phyloP scores from a whole-genome alignment of 176 grass and related monocot genomes.

The Chloris gayana region DNA sequence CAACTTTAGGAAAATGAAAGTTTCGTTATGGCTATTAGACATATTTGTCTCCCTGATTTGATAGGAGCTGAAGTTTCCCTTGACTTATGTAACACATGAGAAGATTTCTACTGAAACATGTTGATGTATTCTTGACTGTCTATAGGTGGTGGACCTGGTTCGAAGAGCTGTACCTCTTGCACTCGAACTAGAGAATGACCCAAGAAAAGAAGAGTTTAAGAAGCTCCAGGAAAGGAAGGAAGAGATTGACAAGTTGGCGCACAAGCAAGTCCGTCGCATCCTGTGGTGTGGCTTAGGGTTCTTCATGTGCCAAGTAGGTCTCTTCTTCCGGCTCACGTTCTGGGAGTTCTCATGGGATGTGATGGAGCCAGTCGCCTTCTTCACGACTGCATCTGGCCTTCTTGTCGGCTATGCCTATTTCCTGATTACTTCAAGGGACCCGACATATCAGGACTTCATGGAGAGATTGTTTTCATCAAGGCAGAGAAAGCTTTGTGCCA shows the following conservation, averaged over 20 bases:
- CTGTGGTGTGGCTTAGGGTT: conserved; percentile 64
- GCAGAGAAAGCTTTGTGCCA: conserved; percentile 44
- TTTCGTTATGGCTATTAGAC: background rate
- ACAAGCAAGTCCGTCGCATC: conserved; percentile 65
- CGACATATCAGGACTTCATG: conserved; percentile 60
- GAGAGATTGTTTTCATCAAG: conserved; percentile 56
- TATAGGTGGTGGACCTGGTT: conserved; percentile 66
- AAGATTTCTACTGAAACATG: background rate
- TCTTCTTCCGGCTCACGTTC: conserved; percentile 70
- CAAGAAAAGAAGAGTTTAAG: conserved; percentile 49
- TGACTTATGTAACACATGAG: background rate
- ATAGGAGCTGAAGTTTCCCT: background rate
- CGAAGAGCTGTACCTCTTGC: conserved; percentile 62
- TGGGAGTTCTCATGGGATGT: conserved; percentile 78
- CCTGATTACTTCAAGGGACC: conserved; percentile 69
- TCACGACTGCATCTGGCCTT: conserved; percentile 50
- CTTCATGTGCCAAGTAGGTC: conserved; percentile 41
- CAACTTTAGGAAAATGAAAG: background rate
- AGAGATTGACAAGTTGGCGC: conserved; percentile 57
- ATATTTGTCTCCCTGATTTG: background rate
- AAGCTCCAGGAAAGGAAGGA: conserved; percentile 62
- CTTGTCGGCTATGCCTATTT: conserved; percentile 64
- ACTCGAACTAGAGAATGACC: conserved; percentile 37
- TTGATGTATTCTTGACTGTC: background rate
- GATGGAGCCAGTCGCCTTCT: conserved; percentile 68